Percentiles rank a stretch among this genome's conserved stretches.
Evolutionary conservation across 495 filamentous ascomycete genomes (phyloP).

Genomic region (Penicillium riverlandense): DNA sequence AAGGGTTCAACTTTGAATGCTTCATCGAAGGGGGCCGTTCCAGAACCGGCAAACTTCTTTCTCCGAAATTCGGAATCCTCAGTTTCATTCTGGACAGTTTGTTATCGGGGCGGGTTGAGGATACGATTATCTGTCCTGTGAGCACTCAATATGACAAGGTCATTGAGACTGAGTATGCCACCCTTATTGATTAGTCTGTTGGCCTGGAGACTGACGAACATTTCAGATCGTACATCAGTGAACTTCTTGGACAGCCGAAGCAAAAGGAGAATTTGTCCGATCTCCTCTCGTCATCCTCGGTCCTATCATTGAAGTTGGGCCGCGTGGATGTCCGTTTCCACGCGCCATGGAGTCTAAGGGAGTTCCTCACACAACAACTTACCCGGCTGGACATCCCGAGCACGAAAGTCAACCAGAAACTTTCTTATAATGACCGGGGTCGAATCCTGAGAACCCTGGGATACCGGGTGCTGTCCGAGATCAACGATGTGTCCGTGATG

Average conservation of each 20-base stretch:
- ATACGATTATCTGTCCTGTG: slow-evolving; percentile 89
- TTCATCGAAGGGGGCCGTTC: slow-evolving; percentile 94
- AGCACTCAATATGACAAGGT: slow-evolving; percentile 98
- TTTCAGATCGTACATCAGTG: slow-evolving; percentile 73
- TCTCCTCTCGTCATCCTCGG: slow-evolving; percentile 80
- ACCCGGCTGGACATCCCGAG: slow-evolving; percentile 31
- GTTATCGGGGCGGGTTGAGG: slow-evolving; percentile 77
- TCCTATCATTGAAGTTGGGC: slow-evolving; percentile 81
- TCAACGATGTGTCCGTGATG: slow-evolving; percentile 91
- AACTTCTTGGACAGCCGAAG: slow-evolving; percentile 89
- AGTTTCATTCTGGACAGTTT: slow-evolving; percentile 87
- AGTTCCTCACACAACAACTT: slow-evolving; percentile 71
- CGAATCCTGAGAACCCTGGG: slow-evolving; percentile 76
- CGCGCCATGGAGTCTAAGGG: slow-evolving; percentile 82
- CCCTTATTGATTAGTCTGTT: background rate
- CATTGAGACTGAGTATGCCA: slow-evolving; percentile 77
- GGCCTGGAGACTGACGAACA: slow-evolving; percentile 4
- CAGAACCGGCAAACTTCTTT: slow-evolving; percentile 84
- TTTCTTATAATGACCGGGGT: slow-evolving; percentile 41
- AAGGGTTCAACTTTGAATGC: slow-evolving; percentile 91
- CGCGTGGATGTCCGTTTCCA: slow-evolving; percentile 94
- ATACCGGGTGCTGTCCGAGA: slow-evolving; percentile 85
- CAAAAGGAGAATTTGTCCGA: slow-evolving; percentile 87
- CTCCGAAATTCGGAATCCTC: slow-evolving; percentile 94
- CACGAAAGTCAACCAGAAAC: slow-evolving; percentile 28